Evolutionary conservation across 805 yeast genomes (phyloP), one percentile per base, ranked within the genome.

Genomic region (Diddensiella transvaalensis): DNA sequence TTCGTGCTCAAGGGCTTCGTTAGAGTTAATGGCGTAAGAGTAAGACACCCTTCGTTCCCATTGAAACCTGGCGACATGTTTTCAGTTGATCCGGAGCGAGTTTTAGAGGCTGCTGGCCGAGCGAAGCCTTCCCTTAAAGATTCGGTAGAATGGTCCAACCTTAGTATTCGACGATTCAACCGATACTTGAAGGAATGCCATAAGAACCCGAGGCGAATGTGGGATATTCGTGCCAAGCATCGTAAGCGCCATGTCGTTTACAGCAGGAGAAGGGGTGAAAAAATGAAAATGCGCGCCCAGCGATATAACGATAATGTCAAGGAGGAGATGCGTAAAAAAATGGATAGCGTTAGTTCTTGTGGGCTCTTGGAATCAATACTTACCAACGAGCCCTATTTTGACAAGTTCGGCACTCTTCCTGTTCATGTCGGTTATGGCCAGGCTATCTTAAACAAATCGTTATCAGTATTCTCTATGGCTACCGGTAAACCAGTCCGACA

Each of bases 1-100:
- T 88, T 85, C 60, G 82, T 93, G 51, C 67, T 86, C 13, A 81
- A 80, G 41, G 95, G 96, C 1, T 73, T 83, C 55, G 98, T 91
- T 10, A 72, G 74, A 54, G 98, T 91, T 35, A 93, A 91, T 63
- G 97, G 96, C 6, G 77, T 83, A 30, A 74, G 72, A 13, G 83
- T 90, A 52, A 78, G 76, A 58, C 87, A 85, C 58, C 96, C 97
- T 3, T 80, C 88, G 4, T 91, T 75, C 65, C 79, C 83, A 10
- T 73, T 91, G 60, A 71, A 77, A 53, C 80, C 91, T 11, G 98
- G 98, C 39, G 99, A 91, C 67, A 71, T 90, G 39, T 89, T 90
- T 68, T 74, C 81, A 52, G 96, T 90, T 35, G 79, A 76, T 43
- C 97, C 98, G 8, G 90, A 83, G 52, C 82, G 83, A 59, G 98